Base-by-base conservation (phyloP, 192 early-diverging fungal species). In the Backusella psychrophila region DNA sequence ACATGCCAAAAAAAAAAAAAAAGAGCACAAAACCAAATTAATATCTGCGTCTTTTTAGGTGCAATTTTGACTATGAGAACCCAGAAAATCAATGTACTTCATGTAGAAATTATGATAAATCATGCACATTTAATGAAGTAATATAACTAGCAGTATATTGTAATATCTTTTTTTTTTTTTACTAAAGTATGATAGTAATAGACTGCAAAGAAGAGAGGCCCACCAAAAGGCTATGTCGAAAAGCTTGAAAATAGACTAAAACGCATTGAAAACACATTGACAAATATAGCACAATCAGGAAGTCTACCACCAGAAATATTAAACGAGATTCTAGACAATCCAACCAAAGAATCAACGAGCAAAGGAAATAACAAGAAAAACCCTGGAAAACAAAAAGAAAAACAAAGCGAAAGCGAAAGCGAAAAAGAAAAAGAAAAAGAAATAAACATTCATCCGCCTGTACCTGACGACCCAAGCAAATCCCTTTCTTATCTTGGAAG, bases 191-290 rank as follows among this genome's bases (percentile, higher is more conserved):
- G 11, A 68, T 26, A 0, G 7, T 5, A 66, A 42, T 36, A 79
- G 78, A 42, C 75, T 34, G 79, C 74, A 0, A 80, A 80, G 34
- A 80, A 76, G 69, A 69, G 79, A 53, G 79, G 79, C 7, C 79
- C 79, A 12, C 79, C 79, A 7, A 75, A 76, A 72, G 79, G 79
- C 8, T 80, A 80, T 31, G 68, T 80, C 8, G 79, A 80, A 38
- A 75, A 67, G 8, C 42, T 80, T 35, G 79, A 80, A 73, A 66
- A 26, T 35, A 52, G 79, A 29, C 26, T 80, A 44, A 71, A 76
- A 19, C 69, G 75, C 11, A 80, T 80, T 71, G 79, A 80, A 44
- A 21, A 35, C 26, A 41, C 76, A 3, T 41, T 80, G 6, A 23
- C 67, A n/a, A 73, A 72, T 53, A 73, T 80, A 12, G 74, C 79